A percentile compares a stretch with the other conserved stretches of the same genome.
These are phyloP conservation scores for Lactarius akahatsu DNA, from an alignment of 768 basidiomycete genomes.

Conservation along the genomic window DNA sequence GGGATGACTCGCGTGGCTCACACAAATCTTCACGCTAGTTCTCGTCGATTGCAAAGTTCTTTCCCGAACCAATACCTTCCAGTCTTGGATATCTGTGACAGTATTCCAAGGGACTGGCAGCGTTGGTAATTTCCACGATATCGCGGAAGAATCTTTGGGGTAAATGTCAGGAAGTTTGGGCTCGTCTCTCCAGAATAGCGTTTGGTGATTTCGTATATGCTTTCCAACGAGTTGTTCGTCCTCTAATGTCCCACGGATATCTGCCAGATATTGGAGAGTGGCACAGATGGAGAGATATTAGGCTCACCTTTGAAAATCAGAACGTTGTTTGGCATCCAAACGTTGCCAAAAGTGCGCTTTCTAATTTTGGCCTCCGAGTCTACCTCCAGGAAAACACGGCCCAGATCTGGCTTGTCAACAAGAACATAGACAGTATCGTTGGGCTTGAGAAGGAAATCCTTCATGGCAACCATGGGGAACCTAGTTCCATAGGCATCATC, in stretches of 20 bases:
- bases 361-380: too few relatives aligned
- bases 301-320: conserved; percentile 7
- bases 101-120: neutral
- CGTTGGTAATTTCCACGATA: neutral
- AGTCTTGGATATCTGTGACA: neutral
- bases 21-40: neutral
- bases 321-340: neutral
- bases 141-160: neutral
- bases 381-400: conserved; percentile 1
- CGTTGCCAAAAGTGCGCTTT: neutral
- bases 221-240: conserved; percentile 4
- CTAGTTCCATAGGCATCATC: neutral
- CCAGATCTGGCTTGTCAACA: neutral
- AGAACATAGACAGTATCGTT: conserved; percentile 13
- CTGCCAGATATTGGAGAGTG: neutral
- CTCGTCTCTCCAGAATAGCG: neutral
- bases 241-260: neutral
- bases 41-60: neutral
- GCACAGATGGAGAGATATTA: neutral
- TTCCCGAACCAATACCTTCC: neutral
- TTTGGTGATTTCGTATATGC: neutral
- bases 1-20: neutral
- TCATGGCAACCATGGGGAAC: neutral
- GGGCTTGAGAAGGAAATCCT: neutral
- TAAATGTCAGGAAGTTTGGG: too few relatives aligned